phyloP scores from a whole-genome alignment of 2,329 filamentous ascomycete genomes.

The Botrytis sinoallii region DNA sequence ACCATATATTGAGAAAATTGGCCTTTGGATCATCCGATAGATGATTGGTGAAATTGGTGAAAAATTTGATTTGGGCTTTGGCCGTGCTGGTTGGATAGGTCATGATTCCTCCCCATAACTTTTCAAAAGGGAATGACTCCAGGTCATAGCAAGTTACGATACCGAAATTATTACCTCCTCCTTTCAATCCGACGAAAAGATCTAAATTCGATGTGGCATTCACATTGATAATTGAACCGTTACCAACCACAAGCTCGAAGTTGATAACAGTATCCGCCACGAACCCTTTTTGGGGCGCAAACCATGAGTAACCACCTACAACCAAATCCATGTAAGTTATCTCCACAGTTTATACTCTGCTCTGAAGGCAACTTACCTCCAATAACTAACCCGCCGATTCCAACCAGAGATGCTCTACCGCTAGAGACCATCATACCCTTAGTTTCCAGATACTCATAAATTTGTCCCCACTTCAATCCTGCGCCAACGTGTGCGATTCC shows the following conservation, averaged over 20 bases:
- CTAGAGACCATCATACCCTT: not conserved
- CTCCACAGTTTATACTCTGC: not conserved
- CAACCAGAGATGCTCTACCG: not conserved
- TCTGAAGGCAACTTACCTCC: not conserved
- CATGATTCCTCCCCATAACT: not conserved
- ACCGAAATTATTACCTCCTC: slow-evolving; percentile 20
- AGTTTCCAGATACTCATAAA: not conserved
- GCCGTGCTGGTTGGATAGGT: not conserved
- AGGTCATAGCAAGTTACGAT: slow-evolving; percentile 8
- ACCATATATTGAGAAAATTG: not conserved
- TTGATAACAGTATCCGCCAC: not conserved
- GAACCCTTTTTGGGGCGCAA: not conserved
- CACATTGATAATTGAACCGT: slow-evolving; percentile 16
- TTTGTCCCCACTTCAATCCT: not conserved
- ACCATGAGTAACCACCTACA: slow-evolving; percentile 1
- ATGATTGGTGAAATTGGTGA: not conserved
- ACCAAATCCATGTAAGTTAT: not conserved
- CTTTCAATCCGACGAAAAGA: slow-evolving; percentile 21
- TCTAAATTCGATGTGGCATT: slow-evolving; percentile 17
- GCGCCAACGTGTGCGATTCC: not conserved
- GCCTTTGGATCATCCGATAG: not conserved
- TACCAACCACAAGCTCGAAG: not conserved
- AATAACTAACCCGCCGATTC: not conserved
- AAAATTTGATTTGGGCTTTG: not conserved
- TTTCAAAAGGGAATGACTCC: not conserved